These are phyloP conservation scores for Haematococcus lacustris DNA, from an alignment of 139 green algal genomes.

Conservation along the genomic window DNA sequence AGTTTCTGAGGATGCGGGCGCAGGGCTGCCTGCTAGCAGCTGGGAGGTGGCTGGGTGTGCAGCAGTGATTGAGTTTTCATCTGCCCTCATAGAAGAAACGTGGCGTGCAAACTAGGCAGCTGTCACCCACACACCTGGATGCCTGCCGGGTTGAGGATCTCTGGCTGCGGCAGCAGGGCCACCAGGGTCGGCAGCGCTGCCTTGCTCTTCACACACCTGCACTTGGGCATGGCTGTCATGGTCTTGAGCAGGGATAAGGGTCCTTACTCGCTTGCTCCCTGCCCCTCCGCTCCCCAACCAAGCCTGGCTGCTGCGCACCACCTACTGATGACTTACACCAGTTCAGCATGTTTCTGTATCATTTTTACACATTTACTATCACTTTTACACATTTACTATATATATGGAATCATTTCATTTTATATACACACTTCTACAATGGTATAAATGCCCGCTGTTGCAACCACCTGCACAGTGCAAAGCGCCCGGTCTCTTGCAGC, in stretches of 20 bases:
- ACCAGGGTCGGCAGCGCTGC: background rate
- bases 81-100: too few relatives aligned
- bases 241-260: background rate
- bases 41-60: too few relatives aligned
- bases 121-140: too few relatives aligned
- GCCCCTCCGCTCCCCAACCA: background rate
- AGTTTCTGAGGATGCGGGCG: too few relatives aligned
- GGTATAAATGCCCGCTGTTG: background rate
- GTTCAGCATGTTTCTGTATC: too few relatives aligned
- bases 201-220: background rate
- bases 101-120: too few relatives aligned
- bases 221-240: background rate
- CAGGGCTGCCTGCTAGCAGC: too few relatives aligned
- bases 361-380: too few relatives aligned
- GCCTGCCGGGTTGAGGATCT: background rate
- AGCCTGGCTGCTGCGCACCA: background rate
- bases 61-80: too few relatives aligned
- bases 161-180: background rate
- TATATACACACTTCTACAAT: background rate
- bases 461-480: constrained; percentile 1
- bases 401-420: too few relatives aligned
- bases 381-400: too few relatives aligned
- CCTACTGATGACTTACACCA: background rate
- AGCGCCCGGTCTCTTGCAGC: background rate
- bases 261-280: too few relatives aligned